phyloP scores from a whole-genome alignment of 2,329 filamentous ascomycete genomes.

The Colletotrichum somersetense region DNA sequence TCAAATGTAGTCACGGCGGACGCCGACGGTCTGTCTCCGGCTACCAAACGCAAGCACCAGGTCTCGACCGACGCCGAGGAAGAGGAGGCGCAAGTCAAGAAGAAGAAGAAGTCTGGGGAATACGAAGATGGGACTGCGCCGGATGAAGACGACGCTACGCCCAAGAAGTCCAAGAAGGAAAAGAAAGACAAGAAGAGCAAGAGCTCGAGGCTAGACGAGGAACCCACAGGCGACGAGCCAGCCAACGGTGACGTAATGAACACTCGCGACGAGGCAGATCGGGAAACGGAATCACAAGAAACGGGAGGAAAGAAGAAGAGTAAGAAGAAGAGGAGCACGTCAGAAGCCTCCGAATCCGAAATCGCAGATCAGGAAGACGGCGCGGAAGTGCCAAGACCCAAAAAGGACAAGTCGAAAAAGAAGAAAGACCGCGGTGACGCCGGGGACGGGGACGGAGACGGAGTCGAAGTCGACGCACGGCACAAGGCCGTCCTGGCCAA shows the following conservation, averaged over 20 bases:
- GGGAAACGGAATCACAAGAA: constrained; percentile 45
- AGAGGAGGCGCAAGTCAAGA: constrained; percentile 47
- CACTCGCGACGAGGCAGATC: constrained; percentile 41
- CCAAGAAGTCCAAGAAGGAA: constrained; percentile 47
- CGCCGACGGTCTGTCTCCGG: constrained; percentile 17
- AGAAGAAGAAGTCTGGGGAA: constrained; percentile 48
- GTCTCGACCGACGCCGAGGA: constrained; percentile 47
- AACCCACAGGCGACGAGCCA: neutral
- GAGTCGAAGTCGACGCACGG: constrained; percentile 49
- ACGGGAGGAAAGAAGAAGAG: constrained; percentile 39
- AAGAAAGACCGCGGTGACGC: constrained; percentile 20
- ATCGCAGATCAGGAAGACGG: neutral
- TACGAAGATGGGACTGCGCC: constrained; percentile 28
- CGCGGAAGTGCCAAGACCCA: constrained; percentile 23
- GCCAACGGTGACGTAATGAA: constrained; percentile 5
- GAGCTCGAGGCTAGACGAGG: constrained; percentile 47
- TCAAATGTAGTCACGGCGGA: neutral
- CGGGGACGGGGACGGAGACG: constrained; percentile 43
- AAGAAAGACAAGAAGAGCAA: constrained; percentile 55
- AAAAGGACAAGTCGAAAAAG: constrained; percentile 46
- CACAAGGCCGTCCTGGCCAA: constrained; percentile 68
- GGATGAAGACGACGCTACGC: constrained; percentile 44
- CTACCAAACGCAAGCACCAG: constrained; percentile 54
- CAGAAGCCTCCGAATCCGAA: neutral
- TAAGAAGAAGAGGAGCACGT: constrained; percentile 41